Percentiles rank a stretch among this genome's conserved stretches.
Evolutionary conservation across 352 stramenopile species (phyloP).

Genomic region (Phytophthora quininea): DNA sequence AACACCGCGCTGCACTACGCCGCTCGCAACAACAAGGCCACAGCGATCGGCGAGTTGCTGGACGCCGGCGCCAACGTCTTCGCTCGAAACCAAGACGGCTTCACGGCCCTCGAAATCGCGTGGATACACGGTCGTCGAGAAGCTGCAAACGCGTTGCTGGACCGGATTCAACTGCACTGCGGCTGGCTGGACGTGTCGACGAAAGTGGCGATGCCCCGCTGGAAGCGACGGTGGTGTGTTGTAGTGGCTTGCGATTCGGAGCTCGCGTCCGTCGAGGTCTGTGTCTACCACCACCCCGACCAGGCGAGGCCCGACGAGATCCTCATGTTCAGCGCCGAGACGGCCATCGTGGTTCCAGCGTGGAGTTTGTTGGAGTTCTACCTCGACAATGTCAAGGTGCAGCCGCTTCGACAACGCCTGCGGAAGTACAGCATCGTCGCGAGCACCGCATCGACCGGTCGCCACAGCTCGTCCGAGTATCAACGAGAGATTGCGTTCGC

Average conservation of each 20-base stretch:
- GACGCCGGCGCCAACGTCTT: slow-evolving; percentile 49
- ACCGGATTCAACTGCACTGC: slow-evolving; percentile 42
- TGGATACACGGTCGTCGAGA: slow-evolving; percentile 25
- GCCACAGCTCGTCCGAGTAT: not conserved
- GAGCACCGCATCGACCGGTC: not conserved
- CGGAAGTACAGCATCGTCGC: not conserved
- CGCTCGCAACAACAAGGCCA: slow-evolving; percentile 49
- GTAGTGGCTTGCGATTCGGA: slow-evolving; percentile 44
- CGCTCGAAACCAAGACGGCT: slow-evolving; percentile 45
- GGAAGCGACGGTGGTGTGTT: slow-evolving; percentile 57
- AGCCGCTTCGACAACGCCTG: slow-evolving; percentile 8
- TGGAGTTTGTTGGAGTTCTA: slow-evolving; percentile 23
- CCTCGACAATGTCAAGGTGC: slow-evolving; percentile 13
- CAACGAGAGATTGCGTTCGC: slow-evolving; percentile 15
- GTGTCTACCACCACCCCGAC: slow-evolving; percentile 41
- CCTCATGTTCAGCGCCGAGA: slow-evolving; percentile 7
- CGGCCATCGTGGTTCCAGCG: slow-evolving; percentile 9
- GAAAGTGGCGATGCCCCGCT: slow-evolving; percentile 32
- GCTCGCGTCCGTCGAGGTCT: slow-evolving; percentile 41
- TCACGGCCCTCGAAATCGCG: slow-evolving; percentile 60
- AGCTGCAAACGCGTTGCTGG: slow-evolving; percentile 25
- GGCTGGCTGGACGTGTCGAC: slow-evolving; percentile 53
- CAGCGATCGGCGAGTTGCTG: slow-evolving; percentile 52
- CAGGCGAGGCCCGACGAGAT: slow-evolving; percentile 16
- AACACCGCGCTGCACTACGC: slow-evolving; percentile 70